These are phyloP conservation scores for Sporobolomyces phaffii DNA, from an alignment of 768 basidiomycete species.

Conservation along the genomic window DNA sequence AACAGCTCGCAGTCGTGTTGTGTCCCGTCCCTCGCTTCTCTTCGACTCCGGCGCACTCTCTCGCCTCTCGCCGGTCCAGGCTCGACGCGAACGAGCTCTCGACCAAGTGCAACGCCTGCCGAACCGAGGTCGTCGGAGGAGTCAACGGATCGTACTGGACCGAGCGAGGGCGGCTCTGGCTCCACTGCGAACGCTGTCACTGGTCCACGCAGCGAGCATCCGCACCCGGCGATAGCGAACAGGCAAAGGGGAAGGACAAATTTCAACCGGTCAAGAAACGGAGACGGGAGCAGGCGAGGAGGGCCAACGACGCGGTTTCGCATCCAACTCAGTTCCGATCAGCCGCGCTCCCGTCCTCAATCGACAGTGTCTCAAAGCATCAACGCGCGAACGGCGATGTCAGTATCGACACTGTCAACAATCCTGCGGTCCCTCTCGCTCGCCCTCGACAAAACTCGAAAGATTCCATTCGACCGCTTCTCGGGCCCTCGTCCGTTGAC, in stretches of 20 bases:
- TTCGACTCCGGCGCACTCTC: not conserved
- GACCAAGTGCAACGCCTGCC: slow-evolving; percentile 5
- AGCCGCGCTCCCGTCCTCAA: not conserved
- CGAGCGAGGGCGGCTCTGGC: not conserved
- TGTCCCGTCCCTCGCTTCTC: slow-evolving; percentile 6
- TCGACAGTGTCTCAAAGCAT: not conserved
- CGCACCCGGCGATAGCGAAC: no score
- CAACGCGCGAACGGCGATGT: not conserved
- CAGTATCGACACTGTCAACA: not conserved
- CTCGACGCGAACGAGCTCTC: not conserved
- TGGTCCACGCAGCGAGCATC: not conserved
- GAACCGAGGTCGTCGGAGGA: slow-evolving; percentile 15
- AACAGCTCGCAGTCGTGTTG: slow-evolving; percentile 6
- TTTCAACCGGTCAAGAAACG: slow-evolving; percentile 16
- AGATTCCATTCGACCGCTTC: not conserved
- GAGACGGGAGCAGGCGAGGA: not conserved
- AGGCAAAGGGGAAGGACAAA: not conserved
- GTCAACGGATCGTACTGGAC: slow-evolving; percentile 9
- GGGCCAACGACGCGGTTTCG: not conserved
- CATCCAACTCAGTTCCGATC: slow-evolving; percentile 9
- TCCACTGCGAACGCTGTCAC: slow-evolving; percentile 10
- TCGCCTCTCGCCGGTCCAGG: not conserved
- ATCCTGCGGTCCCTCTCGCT: no score
- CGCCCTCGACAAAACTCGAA: not conserved
- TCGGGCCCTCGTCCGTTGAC: no score